These are phyloP conservation scores for Lachancea fermentati DNA, from an alignment of 805 yeast genomes.

Conservation along the genomic window DNA sequence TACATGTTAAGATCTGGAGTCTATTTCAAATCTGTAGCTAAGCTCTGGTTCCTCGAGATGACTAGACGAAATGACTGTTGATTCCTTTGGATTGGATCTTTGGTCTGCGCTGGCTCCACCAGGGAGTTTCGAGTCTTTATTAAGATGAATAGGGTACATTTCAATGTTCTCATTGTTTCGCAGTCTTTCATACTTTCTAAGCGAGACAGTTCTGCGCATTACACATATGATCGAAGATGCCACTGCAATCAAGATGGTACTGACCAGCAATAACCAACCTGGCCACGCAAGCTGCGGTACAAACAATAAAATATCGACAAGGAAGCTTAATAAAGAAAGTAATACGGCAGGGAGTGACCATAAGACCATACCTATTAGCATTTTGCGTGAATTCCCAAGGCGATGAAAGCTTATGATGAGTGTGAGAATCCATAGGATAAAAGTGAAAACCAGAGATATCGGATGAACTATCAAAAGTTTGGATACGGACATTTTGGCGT, in stretches of 20 bases:
- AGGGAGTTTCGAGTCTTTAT: background rate
- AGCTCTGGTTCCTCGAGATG: background rate
- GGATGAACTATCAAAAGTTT: conserved; percentile 63
- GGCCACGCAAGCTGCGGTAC: conserved; percentile 70
- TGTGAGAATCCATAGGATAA: conserved; percentile 39
- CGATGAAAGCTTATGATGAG: conserved; percentile 36
- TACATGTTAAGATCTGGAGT: no score
- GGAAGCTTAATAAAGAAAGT: conserved; percentile 62
- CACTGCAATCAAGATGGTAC: conserved; percentile 60
- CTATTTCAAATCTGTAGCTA: background rate
- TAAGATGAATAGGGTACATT: conserved; percentile 4
- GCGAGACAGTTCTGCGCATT: conserved; percentile 57
- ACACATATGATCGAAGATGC: conserved; percentile 64
- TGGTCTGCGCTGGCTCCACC: conserved; percentile 1
- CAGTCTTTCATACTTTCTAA: conserved; percentile 6
- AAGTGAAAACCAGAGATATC: conserved; percentile 51
- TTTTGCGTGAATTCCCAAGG: conserved; percentile 35
- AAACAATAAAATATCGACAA: conserved; percentile 77
- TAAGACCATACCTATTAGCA: conserved; percentile 47
- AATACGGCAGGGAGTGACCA: conserved; percentile 66
- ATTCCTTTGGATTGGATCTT: background rate
- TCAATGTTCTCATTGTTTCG: conserved; percentile 4
- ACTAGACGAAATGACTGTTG: background rate
- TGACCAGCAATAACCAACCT: conserved; percentile 77
- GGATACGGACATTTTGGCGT: conserved; percentile 54